Evolutionary conservation across 2,329 filamentous ascomycete genomes (phyloP).

Genomic region (Triangularia verruculosa): DNA sequence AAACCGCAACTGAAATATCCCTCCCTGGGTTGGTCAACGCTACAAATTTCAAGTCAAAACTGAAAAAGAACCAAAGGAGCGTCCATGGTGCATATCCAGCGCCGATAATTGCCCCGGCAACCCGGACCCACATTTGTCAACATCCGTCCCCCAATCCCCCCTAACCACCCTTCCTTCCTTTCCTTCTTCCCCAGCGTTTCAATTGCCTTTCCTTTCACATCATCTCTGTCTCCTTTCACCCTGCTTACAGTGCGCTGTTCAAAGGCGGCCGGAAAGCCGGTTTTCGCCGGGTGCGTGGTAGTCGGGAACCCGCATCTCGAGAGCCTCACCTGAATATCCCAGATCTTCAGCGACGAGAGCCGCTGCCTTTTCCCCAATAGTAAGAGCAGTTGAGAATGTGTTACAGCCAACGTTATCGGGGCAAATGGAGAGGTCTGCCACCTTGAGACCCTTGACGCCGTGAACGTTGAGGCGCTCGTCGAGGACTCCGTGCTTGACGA

Average conservation of each 20-base stretch:
- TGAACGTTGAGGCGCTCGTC: constrained; percentile 77
- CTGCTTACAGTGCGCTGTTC: not conserved
- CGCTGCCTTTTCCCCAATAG: constrained; percentile 74
- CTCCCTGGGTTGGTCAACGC: no score
- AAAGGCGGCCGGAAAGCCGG: constrained; percentile 14
- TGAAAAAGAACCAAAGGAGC: no score
- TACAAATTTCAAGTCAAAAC: no score
- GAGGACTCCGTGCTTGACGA: constrained; percentile 75
- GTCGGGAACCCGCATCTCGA: constrained; percentile 73
- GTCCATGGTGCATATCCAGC: no score
- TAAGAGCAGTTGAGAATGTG: constrained; percentile 65
- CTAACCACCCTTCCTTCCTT: no score
- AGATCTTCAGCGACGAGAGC: constrained; percentile 69
- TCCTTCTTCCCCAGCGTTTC: no score
- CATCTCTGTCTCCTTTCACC: no score
- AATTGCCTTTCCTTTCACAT: no score
- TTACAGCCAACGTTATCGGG: constrained; percentile 75
- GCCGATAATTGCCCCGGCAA: no score
- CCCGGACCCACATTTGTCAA: no score
- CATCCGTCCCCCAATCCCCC: not conserved
- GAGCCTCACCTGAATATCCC: constrained; percentile 66
- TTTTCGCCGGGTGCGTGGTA: constrained; percentile 47
- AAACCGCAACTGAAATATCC: no score
- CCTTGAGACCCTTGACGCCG: constrained; percentile 73
- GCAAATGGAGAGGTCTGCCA: constrained; percentile 72